Evolutionary conservation across 2,329 filamentous ascomycete species (phyloP).

Genomic region (Diaporthe sp.): DNA sequence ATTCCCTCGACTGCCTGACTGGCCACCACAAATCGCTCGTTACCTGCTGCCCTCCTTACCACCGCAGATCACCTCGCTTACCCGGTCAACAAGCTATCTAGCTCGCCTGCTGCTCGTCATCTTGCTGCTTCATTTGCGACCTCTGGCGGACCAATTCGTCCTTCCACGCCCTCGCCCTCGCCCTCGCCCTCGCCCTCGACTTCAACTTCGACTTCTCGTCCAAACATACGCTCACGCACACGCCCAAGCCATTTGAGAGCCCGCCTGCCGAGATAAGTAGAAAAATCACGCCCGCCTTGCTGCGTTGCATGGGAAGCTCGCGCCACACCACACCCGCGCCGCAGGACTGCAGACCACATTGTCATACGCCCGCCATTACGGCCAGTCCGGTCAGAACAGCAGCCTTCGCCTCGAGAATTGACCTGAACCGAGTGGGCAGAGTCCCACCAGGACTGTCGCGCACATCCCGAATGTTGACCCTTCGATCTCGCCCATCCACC

Average conservation of each 20-base stretch:
- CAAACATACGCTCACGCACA: not conserved
- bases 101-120: slow-evolving; percentile 14
- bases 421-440: slow-evolving; percentile 24
- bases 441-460: slow-evolving; percentile 30
- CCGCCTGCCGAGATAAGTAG: slow-evolving; percentile 5
- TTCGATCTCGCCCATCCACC: slow-evolving; percentile 33
- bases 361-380: slow-evolving; percentile 22
- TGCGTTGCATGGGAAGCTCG: slow-evolving; percentile 26
- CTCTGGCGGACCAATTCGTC: not conserved
- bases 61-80: slow-evolving; percentile 35
- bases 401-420: not conserved
- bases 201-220: not conserved
- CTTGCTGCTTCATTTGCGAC: slow-evolving; percentile 25
- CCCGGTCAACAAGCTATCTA: slow-evolving; percentile 12
- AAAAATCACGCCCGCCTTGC: slow-evolving; percentile 8
- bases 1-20: slow-evolving; percentile 35
- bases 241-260: not conserved
- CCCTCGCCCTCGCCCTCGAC: not conserved
- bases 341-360: slow-evolving; percentile 26
- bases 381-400: not conserved
- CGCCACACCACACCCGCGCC: slow-evolving; percentile 20
- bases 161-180: slow-evolving; percentile 3
- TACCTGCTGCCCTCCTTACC: slow-evolving; percentile 33
- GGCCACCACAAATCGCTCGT: slow-evolving; percentile 21
- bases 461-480: slow-evolving; percentile 40